These are phyloP conservation scores for Colletotrichum sp. DNA, from an alignment of 2,329 filamentous ascomycete species.

Conservation along the genomic window DNA sequence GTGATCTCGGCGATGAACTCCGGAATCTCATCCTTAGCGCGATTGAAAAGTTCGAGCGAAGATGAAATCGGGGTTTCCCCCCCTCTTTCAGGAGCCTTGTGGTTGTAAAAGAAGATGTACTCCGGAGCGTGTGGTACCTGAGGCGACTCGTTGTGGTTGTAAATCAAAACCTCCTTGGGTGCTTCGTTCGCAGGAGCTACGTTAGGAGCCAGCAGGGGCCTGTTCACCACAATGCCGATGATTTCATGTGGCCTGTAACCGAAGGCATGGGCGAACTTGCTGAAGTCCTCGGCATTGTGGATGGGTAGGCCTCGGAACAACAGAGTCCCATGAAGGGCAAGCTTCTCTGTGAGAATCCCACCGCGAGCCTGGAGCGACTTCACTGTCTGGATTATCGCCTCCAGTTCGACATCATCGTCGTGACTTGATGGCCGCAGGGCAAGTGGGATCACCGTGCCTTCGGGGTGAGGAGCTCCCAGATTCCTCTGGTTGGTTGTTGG, in stretches of 20 bases:
- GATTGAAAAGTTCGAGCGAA: constrained; percentile 49
- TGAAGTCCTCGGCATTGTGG: constrained; percentile 48
- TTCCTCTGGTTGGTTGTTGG: background rate
- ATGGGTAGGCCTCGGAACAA: constrained; percentile 53
- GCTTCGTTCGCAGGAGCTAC: constrained; percentile 49
- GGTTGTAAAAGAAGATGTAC: constrained; percentile 55
- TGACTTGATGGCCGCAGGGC: background rate
- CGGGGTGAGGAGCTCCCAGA: background rate
- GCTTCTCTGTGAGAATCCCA: constrained; percentile 39
- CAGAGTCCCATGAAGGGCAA: constrained; percentile 49
- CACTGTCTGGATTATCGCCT: background rate
- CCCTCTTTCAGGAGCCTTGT: constrained; percentile 40
- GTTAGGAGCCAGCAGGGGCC: constrained; percentile 30
- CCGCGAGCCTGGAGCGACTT: background rate
- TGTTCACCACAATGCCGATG: constrained; percentile 54
- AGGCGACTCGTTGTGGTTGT: constrained; percentile 56
- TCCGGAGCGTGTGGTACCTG: constrained; percentile 56
- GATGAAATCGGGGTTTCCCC: constrained; percentile 52
- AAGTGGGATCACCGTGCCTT: background rate
- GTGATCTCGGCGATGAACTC: constrained; percentile 47
- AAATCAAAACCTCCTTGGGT: constrained; percentile 51
- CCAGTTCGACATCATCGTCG: background rate
- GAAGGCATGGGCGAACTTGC: constrained; percentile 53
- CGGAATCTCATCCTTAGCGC: constrained; percentile 49
- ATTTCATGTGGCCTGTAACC: constrained; percentile 50